These are phyloP conservation scores for Saturnispora sekii DNA, from an alignment of 805 yeast genomes.

Conservation along the genomic window DNA sequence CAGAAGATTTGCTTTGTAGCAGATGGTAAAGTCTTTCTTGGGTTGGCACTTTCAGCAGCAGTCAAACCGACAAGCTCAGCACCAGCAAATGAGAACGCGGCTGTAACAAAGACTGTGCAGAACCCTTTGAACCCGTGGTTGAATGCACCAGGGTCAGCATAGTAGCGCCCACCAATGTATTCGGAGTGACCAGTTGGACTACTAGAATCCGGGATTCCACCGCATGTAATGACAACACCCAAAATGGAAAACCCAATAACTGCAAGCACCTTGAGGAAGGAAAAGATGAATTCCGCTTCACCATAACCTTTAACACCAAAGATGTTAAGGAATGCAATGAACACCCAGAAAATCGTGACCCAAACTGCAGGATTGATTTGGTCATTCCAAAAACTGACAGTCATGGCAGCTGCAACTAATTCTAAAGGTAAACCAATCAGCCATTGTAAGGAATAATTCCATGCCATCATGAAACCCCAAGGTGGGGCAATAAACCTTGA, in stretches of 20 bases:
- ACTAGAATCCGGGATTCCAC: slow-evolving; percentile 27
- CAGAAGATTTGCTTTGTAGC: slow-evolving; percentile 55
- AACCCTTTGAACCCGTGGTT: slow-evolving; percentile 43
- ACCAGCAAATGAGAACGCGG: slow-evolving; percentile 53
- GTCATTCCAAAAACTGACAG: slow-evolving; percentile 37
- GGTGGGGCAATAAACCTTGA: slow-evolving; percentile 46
- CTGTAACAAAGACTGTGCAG: slow-evolving; percentile 48
- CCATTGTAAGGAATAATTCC: slow-evolving; percentile 46
- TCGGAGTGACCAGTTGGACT: slow-evolving; percentile 35
- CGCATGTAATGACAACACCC: slow-evolving; percentile 45
- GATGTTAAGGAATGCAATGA: slow-evolving; percentile 39
- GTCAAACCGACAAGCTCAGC: slow-evolving; percentile 53
- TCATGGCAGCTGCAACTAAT: slow-evolving; percentile 41
- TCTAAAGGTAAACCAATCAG: slow-evolving; percentile 39
- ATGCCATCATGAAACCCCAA: slow-evolving; percentile 48
- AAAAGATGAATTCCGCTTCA: slow-evolving; percentile 50
- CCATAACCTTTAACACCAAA: slow-evolving; percentile 56
- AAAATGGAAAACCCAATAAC: slow-evolving; percentile 46
- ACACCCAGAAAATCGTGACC: slow-evolving; percentile 40
- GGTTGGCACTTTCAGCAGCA: slow-evolving; percentile 50
- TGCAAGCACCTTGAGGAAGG: slow-evolving; percentile 41
- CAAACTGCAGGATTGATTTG: slow-evolving; percentile 39
- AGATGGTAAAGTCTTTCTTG: slow-evolving; percentile 45
- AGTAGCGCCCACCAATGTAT: slow-evolving; percentile 45
- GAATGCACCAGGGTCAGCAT: slow-evolving; percentile 52